phyloP scores from a whole-genome alignment of 2,329 filamentous ascomycete genomes.

The Endoconidiophora polonica region DNA sequence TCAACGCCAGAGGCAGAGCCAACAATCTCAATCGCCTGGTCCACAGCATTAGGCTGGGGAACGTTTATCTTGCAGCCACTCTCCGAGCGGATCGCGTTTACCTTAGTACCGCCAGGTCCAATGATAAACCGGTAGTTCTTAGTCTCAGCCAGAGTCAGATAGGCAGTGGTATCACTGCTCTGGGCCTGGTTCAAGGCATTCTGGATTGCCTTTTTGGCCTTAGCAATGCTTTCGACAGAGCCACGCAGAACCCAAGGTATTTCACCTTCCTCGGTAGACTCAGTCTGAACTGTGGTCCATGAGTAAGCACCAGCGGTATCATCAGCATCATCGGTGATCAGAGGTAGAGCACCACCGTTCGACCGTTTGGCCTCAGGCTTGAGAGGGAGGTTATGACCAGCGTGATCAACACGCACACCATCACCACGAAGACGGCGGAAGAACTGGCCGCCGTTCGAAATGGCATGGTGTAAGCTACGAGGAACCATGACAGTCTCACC shows the following conservation, averaged over 20 bases:
- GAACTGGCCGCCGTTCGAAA: constrained; percentile 81
- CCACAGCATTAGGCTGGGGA: constrained; percentile 56
- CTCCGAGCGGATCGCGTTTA: constrained; percentile 82
- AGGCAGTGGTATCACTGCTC: constrained; percentile 60
- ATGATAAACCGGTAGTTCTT: constrained; percentile 81
- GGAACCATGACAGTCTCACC: constrained; percentile 79
- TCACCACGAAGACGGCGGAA: constrained; percentile 83
- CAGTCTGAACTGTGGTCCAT: constrained; percentile 61
- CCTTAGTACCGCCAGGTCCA: constrained; percentile 73
- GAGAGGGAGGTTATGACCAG: constrained; percentile 57
- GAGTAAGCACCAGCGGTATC: constrained; percentile 51
- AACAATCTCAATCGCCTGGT: constrained; percentile 79
- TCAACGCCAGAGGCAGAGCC: constrained; percentile 68
- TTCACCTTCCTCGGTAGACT: constrained; percentile 45
- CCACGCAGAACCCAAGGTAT: constrained; percentile 87
- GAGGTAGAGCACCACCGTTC: constrained; percentile 52
- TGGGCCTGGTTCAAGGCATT: constrained; percentile 55
- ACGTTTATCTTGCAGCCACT: constrained; percentile 91
- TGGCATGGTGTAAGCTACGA: constrained; percentile 61
- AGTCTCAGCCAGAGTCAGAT: constrained; percentile 78
- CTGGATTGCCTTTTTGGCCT: constrained; percentile 60
- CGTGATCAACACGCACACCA: constrained; percentile 83
- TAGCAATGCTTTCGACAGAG: constrained; percentile 58
- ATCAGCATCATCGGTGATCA: constrained; percentile 78
- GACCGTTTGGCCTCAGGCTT: constrained; percentile 43